Evolutionary conservation across 2,329 filamentous ascomycete genomes (phyloP).

Genomic region (Westerdykella sp.): DNA sequence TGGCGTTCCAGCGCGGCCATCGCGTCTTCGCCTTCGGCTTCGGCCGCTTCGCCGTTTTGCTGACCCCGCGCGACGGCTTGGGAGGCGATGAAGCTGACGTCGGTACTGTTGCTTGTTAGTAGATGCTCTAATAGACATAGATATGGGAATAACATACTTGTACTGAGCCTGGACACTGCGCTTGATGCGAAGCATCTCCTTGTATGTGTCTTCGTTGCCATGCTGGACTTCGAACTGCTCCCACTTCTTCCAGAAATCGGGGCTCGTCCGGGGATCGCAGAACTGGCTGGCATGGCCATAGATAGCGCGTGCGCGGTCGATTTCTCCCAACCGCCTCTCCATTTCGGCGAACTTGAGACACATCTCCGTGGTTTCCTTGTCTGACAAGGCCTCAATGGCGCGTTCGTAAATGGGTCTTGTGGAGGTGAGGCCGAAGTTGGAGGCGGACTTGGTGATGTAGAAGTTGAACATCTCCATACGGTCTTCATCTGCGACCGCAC

Average conservation of each 20-base stretch:
- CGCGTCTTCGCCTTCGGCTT: conserved; percentile 60
- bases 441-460: conserved; percentile 97
- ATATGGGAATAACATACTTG: conserved; percentile 55
- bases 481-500: conserved; percentile 91
- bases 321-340: conserved; percentile 85
- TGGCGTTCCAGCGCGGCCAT: conserved; percentile 88
- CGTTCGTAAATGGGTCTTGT: conserved; percentile 94
- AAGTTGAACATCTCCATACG: conserved; percentile 98
- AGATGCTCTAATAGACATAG: neutral
- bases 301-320: conserved; percentile 90
- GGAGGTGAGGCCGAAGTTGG: conserved; percentile 93
- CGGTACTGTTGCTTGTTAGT: conserved; percentile 54
- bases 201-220: conserved; percentile 98
- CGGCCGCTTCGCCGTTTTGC: conserved; percentile 47
- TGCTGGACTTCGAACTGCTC: conserved; percentile 96
- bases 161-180: conserved; percentile 95
- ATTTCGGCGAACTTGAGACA: conserved; percentile 98
- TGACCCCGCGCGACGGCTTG: conserved; percentile 84
- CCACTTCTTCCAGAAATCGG: conserved; percentile 93
- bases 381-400: conserved; percentile 87
- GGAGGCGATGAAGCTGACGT: conserved; percentile 96
- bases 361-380: conserved; percentile 92
- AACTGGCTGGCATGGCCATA: conserved; percentile 97
- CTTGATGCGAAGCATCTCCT: conserved; percentile 98
- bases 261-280: conserved; percentile 86